Percentiles rank a stretch among this genome's conserved stretches.
These are phyloP conservation scores for Camillea tinctor DNA, from an alignment of 2,329 filamentous ascomycete genomes.

Conservation along the genomic window DNA sequence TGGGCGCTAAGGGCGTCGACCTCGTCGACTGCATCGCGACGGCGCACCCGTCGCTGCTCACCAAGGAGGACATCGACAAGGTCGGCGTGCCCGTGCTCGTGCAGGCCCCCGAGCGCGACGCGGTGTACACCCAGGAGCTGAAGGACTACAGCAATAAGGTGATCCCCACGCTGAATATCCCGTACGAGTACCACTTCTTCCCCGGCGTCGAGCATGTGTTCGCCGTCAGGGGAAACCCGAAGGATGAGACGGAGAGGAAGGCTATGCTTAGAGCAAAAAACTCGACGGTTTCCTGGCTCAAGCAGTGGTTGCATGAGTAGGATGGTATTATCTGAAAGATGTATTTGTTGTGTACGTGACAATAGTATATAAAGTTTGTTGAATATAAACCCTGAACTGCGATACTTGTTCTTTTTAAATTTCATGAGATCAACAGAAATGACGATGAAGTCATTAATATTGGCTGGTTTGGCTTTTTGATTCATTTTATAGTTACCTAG, in stretches of 20 bases:
- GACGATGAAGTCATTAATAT: too few species aligned
- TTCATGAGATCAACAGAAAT: too few species aligned
- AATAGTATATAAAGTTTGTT: too few species aligned
- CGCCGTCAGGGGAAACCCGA: background rate
- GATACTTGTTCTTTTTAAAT: too few species aligned
- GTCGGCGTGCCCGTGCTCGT: background rate
- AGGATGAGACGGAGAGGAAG: background rate
- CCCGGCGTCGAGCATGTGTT: background rate
- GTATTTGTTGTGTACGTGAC: too few species aligned
- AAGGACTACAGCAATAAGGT: background rate
- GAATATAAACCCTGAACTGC: too few species aligned
- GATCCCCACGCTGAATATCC: background rate
- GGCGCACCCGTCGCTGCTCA: background rate
- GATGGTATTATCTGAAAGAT: too few species aligned
- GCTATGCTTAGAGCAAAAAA: background rate
- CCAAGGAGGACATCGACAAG: background rate
- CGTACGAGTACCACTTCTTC: background rate
- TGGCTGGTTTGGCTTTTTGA: too few species aligned
- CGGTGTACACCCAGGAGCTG: background rate
- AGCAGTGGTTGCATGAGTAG: background rate
- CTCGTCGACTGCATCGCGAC: background rate
- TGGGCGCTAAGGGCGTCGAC: background rate
- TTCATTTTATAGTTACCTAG: too few species aligned
- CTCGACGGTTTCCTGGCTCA: background rate
- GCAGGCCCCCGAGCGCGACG: background rate